Base-by-base conservation (phyloP, 108 stramenopile genomes). In the Aurantiochytrium sp. region DNA sequence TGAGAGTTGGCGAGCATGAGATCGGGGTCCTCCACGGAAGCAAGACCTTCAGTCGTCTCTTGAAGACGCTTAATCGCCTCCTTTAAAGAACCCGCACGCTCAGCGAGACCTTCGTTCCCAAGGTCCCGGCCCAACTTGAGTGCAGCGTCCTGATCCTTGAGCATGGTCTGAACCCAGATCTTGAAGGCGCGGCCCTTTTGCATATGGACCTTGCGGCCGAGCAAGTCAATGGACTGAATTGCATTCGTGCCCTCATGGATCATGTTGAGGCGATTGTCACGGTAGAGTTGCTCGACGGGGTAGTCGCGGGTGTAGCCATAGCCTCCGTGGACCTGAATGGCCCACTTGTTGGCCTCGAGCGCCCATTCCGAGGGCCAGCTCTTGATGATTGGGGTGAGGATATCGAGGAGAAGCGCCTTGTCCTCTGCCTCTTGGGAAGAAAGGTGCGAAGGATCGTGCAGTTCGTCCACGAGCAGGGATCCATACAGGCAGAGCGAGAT, bases 311-410 rank as follows among this genome's bases (percentile, higher is more conserved):
- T 91, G 64, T 89, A 91, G 16, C 91, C 91, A 12, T 64, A 64
- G 42, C 91, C 91, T 8, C 91, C 91, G 87, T 87, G 87, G 49
- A 91, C 87, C 89, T 91, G 91, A 47, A 91, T 91, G n/a, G 88
- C 91, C 87, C 60, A 88, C 29, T 58, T 71, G 60, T 73, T 72
- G 51, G 72, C 71, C 44, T 91, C 91, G 23, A 88, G 42, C 8
- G 58, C 89, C 51, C 72, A 89, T 58, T 91, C 91, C 43, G 91
- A 89, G 23, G 88, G 88, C 72, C 71, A 91, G 25, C 64, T 35
- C 69, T 91, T 91, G 53, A 91, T 83, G 5, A 89, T 89, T 35
- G 91, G 91, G 47, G 88, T 91, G 57, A 89, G 73, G 5, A 59
- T 43, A 16, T 89, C 91, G 21, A 91, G 88, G 18, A 90, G 44